These are phyloP conservation scores for Malbranchea zuffiana DNA, from an alignment of 2,329 filamentous ascomycete species.

Conservation along the genomic window DNA sequence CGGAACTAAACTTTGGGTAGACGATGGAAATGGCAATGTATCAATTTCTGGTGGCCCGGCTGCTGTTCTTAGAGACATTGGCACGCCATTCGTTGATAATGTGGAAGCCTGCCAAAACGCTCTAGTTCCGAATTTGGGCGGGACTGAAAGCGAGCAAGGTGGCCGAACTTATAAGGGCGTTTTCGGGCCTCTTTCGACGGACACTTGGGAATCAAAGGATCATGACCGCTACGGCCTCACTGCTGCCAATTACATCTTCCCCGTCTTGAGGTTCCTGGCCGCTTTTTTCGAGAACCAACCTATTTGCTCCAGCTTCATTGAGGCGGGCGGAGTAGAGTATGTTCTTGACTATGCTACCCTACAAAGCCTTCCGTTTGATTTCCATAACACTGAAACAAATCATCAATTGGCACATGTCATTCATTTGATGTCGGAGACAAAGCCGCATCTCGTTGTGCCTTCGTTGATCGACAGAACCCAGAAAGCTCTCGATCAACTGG, in stretches of 20 bases:
- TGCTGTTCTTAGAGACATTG: constrained; percentile 28
- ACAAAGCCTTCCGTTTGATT: constrained; percentile 65
- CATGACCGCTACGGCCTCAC: constrained; percentile 41
- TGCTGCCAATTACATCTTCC: constrained; percentile 61
- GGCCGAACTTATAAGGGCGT: constrained; percentile 6
- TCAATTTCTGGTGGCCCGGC: constrained; percentile 47
- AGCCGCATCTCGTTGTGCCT: constrained; percentile 69
- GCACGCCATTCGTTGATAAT: constrained; percentile 20
- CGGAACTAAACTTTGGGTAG: constrained; percentile 67
- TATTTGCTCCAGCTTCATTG: constrained; percentile 63
- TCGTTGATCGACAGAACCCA: constrained; percentile 68
- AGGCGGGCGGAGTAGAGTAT: constrained; percentile 68
- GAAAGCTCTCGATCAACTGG: constrained; percentile 54
- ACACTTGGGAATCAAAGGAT: constrained; percentile 36
- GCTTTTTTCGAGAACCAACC: constrained; percentile 65
- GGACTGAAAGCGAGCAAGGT: constrained; percentile 11
- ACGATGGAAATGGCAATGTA: constrained; percentile 47
- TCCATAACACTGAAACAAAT: constrained; percentile 55
- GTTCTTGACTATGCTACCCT: constrained; percentile 75
- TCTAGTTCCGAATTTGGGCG: constrained; percentile 22
- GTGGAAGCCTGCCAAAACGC: constrained; percentile 18
- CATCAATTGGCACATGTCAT: constrained; percentile 64
- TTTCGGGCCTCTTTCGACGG: constrained; percentile 19
- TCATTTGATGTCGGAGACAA: constrained; percentile 66
- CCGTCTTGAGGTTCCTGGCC: constrained; percentile 63